Evolutionary conservation across 164 flowering plant genomes (phyloP).

Genomic region (Vitis rupestris): DNA sequence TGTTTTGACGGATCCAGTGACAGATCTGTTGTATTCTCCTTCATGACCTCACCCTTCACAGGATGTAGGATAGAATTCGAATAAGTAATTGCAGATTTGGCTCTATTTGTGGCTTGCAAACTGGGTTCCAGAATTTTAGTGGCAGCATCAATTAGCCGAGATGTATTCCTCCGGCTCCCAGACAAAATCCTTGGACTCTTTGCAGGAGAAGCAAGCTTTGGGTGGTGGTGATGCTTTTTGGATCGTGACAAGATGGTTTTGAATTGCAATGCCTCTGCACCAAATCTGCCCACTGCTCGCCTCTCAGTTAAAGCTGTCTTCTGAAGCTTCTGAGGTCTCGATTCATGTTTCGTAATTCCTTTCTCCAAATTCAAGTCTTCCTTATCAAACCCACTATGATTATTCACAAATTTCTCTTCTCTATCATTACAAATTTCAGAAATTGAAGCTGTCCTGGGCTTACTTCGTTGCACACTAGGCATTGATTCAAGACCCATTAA

Average conservation of each 20-base stretch:
- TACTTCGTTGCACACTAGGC: slow-evolving; percentile 43
- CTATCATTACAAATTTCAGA: slow-evolving; percentile 18
- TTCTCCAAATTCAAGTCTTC: slow-evolving; percentile 34
- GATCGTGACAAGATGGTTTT: slow-evolving; percentile 58
- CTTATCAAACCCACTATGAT: slow-evolving; percentile 15
- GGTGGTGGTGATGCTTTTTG: slow-evolving; percentile 59
- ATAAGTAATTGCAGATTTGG: slow-evolving; percentile 59
- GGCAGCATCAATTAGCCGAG: slow-evolving; percentile 84
- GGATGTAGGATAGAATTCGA: slow-evolving; percentile 24
- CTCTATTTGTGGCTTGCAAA: slow-evolving; percentile 59
- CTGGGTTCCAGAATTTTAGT: slow-evolving; percentile 84
- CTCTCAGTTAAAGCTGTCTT: slow-evolving; percentile 63
- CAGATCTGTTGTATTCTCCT: slow-evolving; percentile 15
- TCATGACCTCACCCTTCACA: slow-evolving; percentile 18
- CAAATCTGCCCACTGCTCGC: slow-evolving; percentile 50
- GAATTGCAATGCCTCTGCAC: slow-evolving; percentile 69
- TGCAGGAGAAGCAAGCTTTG: slow-evolving; percentile 61
- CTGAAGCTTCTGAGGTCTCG: slow-evolving; percentile 88
- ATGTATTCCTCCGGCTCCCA: slow-evolving; percentile 31
- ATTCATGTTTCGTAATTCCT: slow-evolving; percentile 38
- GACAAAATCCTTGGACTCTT: slow-evolving; percentile 64
- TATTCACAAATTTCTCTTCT: slow-evolving; percentile 19
- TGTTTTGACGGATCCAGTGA: slow-evolving; percentile 18
- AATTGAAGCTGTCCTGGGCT: slow-evolving; percentile 28
- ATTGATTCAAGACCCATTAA: slow-evolving; percentile 93